Conservation (phyloP, 768 basidiomycete genomes). For the Pulveroboletus sp. region DNA sequence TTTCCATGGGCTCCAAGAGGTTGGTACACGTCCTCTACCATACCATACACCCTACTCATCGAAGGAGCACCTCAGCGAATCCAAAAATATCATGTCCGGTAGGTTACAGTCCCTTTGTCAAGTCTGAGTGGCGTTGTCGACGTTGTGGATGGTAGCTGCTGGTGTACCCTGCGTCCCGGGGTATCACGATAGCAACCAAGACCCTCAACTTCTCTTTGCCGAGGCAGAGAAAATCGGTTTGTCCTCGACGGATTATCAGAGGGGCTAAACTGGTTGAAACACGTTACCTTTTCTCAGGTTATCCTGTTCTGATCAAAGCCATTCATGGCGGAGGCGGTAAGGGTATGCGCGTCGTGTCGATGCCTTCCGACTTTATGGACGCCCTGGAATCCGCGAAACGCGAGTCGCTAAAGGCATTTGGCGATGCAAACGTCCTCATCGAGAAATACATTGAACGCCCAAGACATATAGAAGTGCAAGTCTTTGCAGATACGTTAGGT, state of each 20-base stretch:
- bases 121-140: not conserved
- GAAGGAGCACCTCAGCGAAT: slow-evolving; percentile 53
- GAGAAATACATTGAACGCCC: slow-evolving; percentile 87
- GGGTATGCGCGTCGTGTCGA: slow-evolving; percentile 82
- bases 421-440: slow-evolving; percentile 79
- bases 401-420: slow-evolving; percentile 84
- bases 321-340: slow-evolving; percentile 94
- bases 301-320: slow-evolving; percentile 94
- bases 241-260: not conserved
- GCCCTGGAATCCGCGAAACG: slow-evolving; percentile 83
- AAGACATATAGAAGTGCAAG: slow-evolving; percentile 91
- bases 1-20: slow-evolving; percentile 96
- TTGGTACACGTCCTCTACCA: slow-evolving; percentile 23
- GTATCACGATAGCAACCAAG: slow-evolving; percentile 84
- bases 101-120: slow-evolving; percentile 16
- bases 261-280: not conserved
- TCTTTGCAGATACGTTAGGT: slow-evolving; percentile 83
- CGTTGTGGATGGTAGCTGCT: slow-evolving; percentile 48
- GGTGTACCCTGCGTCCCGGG: slow-evolving; percentile 93
- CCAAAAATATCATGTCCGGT: slow-evolving; percentile 92
- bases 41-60: not conserved
- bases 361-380: slow-evolving; percentile 67
- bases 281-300: slow-evolving; percentile 43
- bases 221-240: slow-evolving; percentile 69
- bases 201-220: slow-evolving; percentile 59